These are phyloP conservation scores for Pleurotus salmoneostramineus DNA, from an alignment of 768 basidiomycete genomes.

Conservation along the genomic window DNA sequence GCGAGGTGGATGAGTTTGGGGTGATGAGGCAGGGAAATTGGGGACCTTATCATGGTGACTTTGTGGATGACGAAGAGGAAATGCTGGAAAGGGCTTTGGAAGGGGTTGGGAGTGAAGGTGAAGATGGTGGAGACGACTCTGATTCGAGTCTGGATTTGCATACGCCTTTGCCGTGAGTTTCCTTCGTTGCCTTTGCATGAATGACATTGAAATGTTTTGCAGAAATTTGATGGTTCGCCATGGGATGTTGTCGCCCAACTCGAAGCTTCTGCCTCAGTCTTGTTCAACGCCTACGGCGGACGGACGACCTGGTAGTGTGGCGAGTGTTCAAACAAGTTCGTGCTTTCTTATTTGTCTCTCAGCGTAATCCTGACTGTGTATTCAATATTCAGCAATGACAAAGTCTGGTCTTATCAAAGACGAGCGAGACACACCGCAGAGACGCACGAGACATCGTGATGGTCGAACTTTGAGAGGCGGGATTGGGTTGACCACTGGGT, in stretches of 20 bases:
- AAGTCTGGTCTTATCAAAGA: constrained; percentile 46
- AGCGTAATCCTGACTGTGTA: background rate
- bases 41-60: background rate
- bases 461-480: constrained; percentile 55
- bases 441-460: constrained; percentile 60
- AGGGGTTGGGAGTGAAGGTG: constrained; percentile 24
- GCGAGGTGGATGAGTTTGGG: background rate
- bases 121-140: constrained; percentile 20
- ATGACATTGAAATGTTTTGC: background rate
- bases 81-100: constrained; percentile 17
- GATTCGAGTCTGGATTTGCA: constrained; percentile 68
- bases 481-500: constrained; percentile 65
- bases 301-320: constrained; percentile 29
- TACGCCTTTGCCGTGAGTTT: constrained; percentile 63
- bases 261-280: constrained; percentile 48
- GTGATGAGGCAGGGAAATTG: background rate
- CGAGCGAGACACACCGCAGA: constrained; percentile 49
- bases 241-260: constrained; percentile 62
- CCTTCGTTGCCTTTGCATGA: background rate
- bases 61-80: background rate
- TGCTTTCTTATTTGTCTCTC: background rate
- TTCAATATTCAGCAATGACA: constrained; percentile 18
- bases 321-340: constrained; percentile 32
- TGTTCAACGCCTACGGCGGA: constrained; percentile 16
- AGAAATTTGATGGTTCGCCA: constrained; percentile 66